Evolutionary conservation across 257 asterid genomes (phyloP).

Genomic region (Verbascum thapsus): DNA sequence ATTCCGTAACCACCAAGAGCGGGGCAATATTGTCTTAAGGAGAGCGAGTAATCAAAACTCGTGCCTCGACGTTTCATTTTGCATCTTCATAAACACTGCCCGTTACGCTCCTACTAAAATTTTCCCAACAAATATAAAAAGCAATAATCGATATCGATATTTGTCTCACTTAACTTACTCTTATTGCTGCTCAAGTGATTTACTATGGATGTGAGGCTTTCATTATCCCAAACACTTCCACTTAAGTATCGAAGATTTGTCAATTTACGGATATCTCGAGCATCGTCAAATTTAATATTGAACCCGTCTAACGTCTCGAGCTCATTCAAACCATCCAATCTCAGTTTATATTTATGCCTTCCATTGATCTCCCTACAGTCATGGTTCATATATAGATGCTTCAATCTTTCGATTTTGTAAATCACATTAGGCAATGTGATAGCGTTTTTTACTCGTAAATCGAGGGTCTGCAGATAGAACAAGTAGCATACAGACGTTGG

Average conservation of each 20-base stretch:
- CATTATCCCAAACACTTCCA: no score
- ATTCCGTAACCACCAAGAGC: no score
- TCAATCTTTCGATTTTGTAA: conserved; percentile 4
- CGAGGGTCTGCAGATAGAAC: conserved; percentile 1
- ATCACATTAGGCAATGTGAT: background rate
- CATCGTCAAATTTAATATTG: background rate
- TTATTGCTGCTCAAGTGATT: no score
- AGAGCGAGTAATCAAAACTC: no score
- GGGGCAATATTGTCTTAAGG: no score
- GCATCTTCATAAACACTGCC: no score
- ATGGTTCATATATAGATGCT: background rate
- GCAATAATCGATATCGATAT: no score
- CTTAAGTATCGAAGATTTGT: conserved; percentile 3
- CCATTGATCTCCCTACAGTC: background rate
- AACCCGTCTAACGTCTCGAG: conserved; percentile 12
- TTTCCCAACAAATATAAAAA: no score
- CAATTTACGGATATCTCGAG: background rate
- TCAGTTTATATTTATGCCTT: background rate
- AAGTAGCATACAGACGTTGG: conserved; percentile 13
- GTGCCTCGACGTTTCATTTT: no score
- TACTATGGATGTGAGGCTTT: no score
- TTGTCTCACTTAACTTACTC: no score
- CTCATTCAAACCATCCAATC: conserved; percentile 7
- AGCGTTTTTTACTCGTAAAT: background rate
- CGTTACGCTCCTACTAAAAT: no score